Conservation (phyloP, 352 stramenopile genomes). For the Globisporangium cylindrosporum region DNA sequence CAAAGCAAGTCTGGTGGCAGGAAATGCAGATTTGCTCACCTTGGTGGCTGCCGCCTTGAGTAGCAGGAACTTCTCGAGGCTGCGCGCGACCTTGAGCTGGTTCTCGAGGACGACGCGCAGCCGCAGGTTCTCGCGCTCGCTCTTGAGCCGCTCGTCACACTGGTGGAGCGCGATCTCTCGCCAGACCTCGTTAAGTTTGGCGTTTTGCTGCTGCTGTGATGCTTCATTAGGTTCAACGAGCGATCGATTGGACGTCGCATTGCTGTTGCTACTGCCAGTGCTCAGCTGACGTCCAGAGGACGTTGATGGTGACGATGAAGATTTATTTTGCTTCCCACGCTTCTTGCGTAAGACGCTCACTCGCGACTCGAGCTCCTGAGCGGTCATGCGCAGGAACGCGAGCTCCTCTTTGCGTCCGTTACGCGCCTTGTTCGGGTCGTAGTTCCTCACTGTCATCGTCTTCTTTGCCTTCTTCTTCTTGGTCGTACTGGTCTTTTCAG, state of each 20-base stretch:
- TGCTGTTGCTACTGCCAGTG: background rate
- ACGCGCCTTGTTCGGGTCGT: background rate
- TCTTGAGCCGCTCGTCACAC: background rate
- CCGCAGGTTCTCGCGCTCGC: slow-evolving; percentile 46
- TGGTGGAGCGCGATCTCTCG: slow-evolving; percentile 7
- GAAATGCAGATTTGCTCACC: background rate
- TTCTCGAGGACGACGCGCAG: slow-evolving; percentile 47
- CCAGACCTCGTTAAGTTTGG: slow-evolving; percentile 1
- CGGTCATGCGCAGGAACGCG: slow-evolving; percentile 28
- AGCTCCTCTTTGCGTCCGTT: slow-evolving; percentile 35
- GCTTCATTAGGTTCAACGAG: background rate
- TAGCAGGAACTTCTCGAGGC: slow-evolving; percentile 27
- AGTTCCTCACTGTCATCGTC: background rate
- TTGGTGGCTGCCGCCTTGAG: background rate
- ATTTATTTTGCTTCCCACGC: background rate
- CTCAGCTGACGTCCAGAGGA: background rate
- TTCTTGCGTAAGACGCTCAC: slow-evolving; percentile 24
- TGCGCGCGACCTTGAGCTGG: slow-evolving; percentile 43
- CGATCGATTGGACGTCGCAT: background rate
- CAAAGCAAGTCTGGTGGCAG: too few species aligned
- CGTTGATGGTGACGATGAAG: background rate
- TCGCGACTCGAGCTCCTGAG: background rate
- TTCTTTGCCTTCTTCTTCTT: background rate
- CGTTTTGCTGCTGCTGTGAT: background rate
- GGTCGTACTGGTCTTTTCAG: background rate